Evolutionary conservation across 306 rosid genomes (phyloP).

Genomic region (Coriaria nepalensis): DNA sequence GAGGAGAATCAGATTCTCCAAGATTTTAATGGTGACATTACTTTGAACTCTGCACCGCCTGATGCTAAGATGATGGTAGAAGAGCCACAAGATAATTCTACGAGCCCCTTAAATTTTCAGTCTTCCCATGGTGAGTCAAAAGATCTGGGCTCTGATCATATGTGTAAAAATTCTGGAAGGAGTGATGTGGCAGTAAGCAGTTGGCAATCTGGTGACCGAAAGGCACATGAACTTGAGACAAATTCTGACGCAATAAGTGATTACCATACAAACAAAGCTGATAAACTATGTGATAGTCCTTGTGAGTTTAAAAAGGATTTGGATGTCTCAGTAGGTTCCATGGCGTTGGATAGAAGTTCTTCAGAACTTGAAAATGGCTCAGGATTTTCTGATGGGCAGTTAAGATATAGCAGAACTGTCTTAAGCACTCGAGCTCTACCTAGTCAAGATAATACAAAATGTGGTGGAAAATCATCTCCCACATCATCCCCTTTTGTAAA

Average conservation of each 20-base stretch:
- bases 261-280: slow-evolving; percentile 32
- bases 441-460: slow-evolving; percentile 28
- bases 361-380: slow-evolving; percentile 37
- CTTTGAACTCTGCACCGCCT: slow-evolving; percentile 24
- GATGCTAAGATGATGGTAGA: slow-evolving; percentile 37
- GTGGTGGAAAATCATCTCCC: slow-evolving; percentile 43
- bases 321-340: slow-evolving; percentile 38
- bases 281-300: slow-evolving; percentile 29
- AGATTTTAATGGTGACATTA: slow-evolving; percentile 26
- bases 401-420: slow-evolving; percentile 31
- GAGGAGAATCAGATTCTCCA: slow-evolving; percentile 30
- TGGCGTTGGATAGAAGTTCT: slow-evolving; percentile 25
- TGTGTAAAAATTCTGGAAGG: slow-evolving; percentile 28
- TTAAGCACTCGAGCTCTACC: slow-evolving; percentile 18
- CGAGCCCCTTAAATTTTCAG: slow-evolving; percentile 27
- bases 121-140: slow-evolving; percentile 32
- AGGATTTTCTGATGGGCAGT: slow-evolving; percentile 37
- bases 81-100: slow-evolving; percentile 30
- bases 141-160: slow-evolving; percentile 27
- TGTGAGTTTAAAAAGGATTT: slow-evolving; percentile 34
- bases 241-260: slow-evolving; percentile 29
- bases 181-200: slow-evolving; percentile 25
- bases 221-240: slow-evolving; percentile 28
- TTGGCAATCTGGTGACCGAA: slow-evolving; percentile 31
- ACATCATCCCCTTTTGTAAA: slow-evolving; percentile 27